phyloP scores from a whole-genome alignment of 345 rosid species.

The Syzygium jambos region DNA sequence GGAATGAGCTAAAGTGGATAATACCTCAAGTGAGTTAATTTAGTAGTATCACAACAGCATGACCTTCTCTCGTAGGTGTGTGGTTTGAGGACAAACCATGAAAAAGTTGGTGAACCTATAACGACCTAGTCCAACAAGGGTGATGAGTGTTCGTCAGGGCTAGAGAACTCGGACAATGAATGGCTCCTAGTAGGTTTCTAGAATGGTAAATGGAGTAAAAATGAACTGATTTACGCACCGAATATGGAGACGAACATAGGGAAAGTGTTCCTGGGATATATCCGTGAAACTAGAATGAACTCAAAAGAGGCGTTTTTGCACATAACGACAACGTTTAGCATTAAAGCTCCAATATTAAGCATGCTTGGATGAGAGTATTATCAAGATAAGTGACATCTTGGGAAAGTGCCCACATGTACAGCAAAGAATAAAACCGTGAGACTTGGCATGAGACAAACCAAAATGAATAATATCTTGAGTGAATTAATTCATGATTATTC shows the following conservation, averaged over 20 bases:
- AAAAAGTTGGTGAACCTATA: not conserved
- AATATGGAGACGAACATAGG: not conserved
- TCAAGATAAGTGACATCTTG: not conserved
- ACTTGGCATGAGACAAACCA: not conserved
- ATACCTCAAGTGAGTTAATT: not conserved
- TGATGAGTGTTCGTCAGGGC: accelerated
- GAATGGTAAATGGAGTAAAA: not conserved
- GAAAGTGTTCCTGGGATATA: not conserved
- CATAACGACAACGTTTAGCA: not conserved
- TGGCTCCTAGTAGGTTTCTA: not conserved
- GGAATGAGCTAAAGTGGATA: not conserved
- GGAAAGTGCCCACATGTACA: not conserved
- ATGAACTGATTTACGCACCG: accelerated
- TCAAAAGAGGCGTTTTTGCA: not conserved
- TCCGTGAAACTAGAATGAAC: not conserved
- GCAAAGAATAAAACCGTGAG: not conserved
- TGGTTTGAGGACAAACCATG: not conserved
- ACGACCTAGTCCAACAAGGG: not conserved
- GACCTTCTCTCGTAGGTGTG: not conserved
- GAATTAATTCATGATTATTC: not conserved
- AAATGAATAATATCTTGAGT: not conserved
- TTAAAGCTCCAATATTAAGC: not conserved
- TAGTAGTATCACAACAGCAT: not conserved
- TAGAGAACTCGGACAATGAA: not conserved
- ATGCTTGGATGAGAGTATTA: not conserved